Percentiles rank a stretch among this genome's conserved stretches.
phyloP scores from a whole-genome alignment of 305 asterid genomes.

The Solanum hybrid region DNA sequence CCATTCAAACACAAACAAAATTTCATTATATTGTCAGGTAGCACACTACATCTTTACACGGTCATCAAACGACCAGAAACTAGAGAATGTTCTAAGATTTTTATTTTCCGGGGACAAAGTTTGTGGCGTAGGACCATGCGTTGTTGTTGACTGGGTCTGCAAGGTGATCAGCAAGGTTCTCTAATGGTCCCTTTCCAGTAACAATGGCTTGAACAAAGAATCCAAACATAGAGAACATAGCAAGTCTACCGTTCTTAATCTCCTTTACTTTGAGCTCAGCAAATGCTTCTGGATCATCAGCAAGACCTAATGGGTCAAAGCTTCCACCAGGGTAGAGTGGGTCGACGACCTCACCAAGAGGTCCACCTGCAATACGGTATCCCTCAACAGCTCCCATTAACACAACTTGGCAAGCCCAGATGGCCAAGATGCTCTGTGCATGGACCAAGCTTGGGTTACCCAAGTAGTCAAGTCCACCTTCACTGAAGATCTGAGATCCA shows the following conservation, averaged over 20 bases:
- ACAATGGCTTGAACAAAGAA: constrained; percentile 16
- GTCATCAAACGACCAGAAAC: not conserved
- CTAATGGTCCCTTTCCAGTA: constrained; percentile 15
- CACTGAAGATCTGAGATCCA: constrained; percentile 23
- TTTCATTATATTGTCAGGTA: not conserved
- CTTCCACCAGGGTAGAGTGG: constrained; percentile 23
- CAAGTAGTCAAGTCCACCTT: constrained; percentile 26
- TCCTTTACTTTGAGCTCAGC: constrained; percentile 26
- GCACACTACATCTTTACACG: not conserved
- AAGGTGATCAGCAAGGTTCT: constrained; percentile 15
- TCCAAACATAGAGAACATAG: constrained; percentile 21
- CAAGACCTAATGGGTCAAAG: constrained; percentile 22
- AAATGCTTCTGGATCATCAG: constrained; percentile 19
- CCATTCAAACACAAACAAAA: not conserved
- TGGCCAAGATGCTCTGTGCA: constrained; percentile 26
- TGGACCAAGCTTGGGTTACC: constrained; percentile 26
- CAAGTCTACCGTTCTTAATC: constrained; percentile 18
- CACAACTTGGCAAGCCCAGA: constrained; percentile 23
- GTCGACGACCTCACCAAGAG: constrained; percentile 17
- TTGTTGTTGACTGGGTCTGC: constrained; percentile 21
- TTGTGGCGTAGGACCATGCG: constrained; percentile 17
- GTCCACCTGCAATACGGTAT: constrained; percentile 20
- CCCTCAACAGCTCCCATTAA: constrained; percentile 25
- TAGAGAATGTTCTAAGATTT: not conserved
- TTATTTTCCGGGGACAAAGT: constrained; percentile 17